Percentiles rank a stretch among this genome's conserved stretches.
Evolutionary conservation across 805 yeast genomes (phyloP).

Genomic region (Hanseniaspora hatyaiensis): DNA sequence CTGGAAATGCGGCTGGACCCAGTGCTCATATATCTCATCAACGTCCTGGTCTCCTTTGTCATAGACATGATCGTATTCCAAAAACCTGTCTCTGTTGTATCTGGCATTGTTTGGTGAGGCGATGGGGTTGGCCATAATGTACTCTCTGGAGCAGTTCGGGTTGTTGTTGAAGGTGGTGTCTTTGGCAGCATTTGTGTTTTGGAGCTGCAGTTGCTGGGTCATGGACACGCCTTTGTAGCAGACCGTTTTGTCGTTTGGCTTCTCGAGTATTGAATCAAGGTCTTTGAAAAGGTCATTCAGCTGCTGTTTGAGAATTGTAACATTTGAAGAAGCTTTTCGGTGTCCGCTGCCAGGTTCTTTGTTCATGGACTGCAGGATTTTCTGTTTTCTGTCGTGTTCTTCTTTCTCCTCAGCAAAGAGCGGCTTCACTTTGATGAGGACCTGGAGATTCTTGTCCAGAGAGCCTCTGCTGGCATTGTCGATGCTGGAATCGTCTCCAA

Average conservation of each 20-base stretch:
- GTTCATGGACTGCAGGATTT: not conserved
- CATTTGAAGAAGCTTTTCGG: not conserved
- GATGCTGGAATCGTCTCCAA: too few species aligned
- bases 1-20: constrained; percentile 3
- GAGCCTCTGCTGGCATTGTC: not conserved
- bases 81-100: constrained; percentile 14
- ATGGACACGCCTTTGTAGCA: constrained; percentile 14
- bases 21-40: not conserved
- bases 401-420: constrained; percentile 11
- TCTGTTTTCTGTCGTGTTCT: not conserved
- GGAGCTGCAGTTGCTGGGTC: constrained; percentile 12
- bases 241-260: not conserved
- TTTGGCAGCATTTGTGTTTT: not conserved
- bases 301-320: constrained; percentile 10
- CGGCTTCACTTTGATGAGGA: constrained; percentile 12
- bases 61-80: constrained; percentile 12
- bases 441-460: constrained; percentile 11
- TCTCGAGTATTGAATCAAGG: constrained; percentile 11
- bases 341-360: not conserved
- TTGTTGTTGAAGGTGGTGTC: constrained; percentile 1
- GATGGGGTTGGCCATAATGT: constrained; percentile 14
- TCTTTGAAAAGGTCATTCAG: constrained; percentile 14
- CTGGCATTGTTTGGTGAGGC: constrained; percentile 14
- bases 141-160: constrained; percentile 5
- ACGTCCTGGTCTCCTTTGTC: constrained; percentile 4